Conservation (phyloP, 495 filamentous ascomycete species). For the Penicillium cinerascens region DNA sequence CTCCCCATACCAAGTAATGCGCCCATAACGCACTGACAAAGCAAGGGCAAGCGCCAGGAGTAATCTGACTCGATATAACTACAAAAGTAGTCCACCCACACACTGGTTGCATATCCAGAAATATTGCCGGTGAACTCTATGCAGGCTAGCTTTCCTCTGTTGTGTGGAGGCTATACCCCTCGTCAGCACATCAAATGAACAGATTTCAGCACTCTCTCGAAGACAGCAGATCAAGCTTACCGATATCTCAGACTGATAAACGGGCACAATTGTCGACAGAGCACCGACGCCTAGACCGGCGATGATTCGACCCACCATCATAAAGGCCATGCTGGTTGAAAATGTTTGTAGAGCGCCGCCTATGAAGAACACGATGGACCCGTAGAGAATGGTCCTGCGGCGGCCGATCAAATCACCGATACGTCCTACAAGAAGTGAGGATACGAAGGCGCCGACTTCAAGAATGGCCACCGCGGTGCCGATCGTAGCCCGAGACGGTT, state of each 20-base stretch:
- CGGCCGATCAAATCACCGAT: constrained; percentile 91
- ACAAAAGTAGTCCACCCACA: constrained; percentile 98
- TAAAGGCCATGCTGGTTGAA: constrained; percentile 79
- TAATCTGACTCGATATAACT: constrained; percentile 80
- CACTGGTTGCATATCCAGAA: constrained; percentile 87
- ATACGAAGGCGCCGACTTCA: constrained; percentile 88
- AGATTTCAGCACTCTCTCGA: not conserved
- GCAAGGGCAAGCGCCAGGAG: constrained; percentile 86
- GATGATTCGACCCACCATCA: constrained; percentile 86
- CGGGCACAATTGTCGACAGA: constrained; percentile 92
- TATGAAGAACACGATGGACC: constrained; percentile 82
- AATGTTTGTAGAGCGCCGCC: constrained; percentile 85
- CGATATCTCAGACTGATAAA: constrained; percentile 94
- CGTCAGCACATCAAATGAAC: constrained; percentile 9
- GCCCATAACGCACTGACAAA: constrained; percentile 96
- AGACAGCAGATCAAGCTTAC: constrained; percentile 17
- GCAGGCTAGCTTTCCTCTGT: constrained; percentile 90
- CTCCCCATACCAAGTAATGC: constrained; percentile 77
- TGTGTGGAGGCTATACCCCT: constrained; percentile 70
- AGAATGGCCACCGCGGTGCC: constrained; percentile 97
- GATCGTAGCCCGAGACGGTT: constrained; percentile 77
- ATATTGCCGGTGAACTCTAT: constrained; percentile 99
- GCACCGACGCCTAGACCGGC: constrained; percentile 93
- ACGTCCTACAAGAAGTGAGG: constrained; percentile 82
- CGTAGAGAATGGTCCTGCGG: constrained; percentile 87